phyloP scores from a whole-genome alignment of 352 stramenopile species.

The Globisporangium perplexum region DNA sequence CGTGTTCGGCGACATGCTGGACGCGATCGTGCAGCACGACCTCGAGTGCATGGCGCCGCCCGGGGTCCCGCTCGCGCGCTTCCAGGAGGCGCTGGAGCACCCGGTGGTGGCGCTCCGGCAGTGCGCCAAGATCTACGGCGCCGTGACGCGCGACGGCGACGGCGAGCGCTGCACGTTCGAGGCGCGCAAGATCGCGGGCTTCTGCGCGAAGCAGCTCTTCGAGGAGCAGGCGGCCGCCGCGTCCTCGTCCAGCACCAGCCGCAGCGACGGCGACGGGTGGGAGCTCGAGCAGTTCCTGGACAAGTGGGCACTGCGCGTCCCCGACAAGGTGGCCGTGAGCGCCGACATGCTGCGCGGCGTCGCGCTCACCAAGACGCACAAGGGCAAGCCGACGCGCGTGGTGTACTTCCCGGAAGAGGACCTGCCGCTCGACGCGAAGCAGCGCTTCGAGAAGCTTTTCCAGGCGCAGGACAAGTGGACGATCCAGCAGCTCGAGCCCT shows the following conservation, averaged over 20 bases:
- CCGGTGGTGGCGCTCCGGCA: constrained; percentile 56
- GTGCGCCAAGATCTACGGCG: constrained; percentile 65
- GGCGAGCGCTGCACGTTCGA: constrained; percentile 46
- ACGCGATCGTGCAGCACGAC: constrained; percentile 66
- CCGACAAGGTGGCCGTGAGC: constrained; percentile 49
- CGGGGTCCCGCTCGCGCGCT: constrained; percentile 33
- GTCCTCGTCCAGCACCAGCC: constrained; percentile 26
- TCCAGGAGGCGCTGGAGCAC: constrained; percentile 29
- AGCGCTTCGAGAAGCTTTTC: constrained; percentile 77
- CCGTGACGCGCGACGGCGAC: constrained; percentile 8
- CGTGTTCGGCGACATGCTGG: constrained; percentile 72
- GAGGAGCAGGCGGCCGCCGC: constrained; percentile 42
- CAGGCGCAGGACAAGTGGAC: constrained; percentile 81
- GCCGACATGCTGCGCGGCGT: constrained; percentile 65
- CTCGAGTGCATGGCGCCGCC: constrained; percentile 40
- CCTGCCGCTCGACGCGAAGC: constrained; percentile 65
- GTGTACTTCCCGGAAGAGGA: constrained; percentile 65
- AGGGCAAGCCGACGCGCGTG: constrained; percentile 36
- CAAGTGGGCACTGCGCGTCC: constrained; percentile 77
- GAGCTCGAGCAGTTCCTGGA: constrained; percentile 65
- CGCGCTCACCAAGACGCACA: constrained; percentile 41
- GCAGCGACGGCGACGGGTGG: constrained; percentile 33
- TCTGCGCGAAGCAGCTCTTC: constrained; percentile 68
- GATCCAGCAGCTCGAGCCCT: constrained; percentile 69
- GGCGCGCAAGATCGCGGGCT: constrained; percentile 56